A percentile compares a stretch with the other conserved stretches of the same genome.
Conservation (phyloP, 2,329 filamentous ascomycete genomes). For the Penicillium vulpinum region DNA sequence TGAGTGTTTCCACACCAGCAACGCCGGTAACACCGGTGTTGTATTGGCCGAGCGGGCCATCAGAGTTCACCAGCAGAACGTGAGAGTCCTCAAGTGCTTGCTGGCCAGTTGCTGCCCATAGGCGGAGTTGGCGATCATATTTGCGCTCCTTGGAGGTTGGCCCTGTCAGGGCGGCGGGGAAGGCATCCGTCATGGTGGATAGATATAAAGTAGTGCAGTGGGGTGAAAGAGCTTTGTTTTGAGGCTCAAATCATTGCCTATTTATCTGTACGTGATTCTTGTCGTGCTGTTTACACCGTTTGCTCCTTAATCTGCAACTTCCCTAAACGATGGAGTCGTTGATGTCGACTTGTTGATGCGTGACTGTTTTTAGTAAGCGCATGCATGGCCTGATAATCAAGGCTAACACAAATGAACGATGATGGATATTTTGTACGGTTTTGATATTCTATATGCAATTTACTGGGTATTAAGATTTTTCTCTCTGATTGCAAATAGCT, state of each 20-base stretch:
- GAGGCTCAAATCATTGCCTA: not conserved
- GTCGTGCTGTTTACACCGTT: not conserved
- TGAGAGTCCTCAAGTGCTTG: constrained; percentile 85
- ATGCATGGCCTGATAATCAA: not conserved
- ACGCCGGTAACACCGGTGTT: constrained; percentile 66
- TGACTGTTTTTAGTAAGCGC: constrained; percentile 6
- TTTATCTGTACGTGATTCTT: not conserved
- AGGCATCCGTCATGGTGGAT: constrained; percentile 38
- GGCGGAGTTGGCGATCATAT: constrained; percentile 90
- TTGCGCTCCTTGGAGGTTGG: constrained; percentile 68
- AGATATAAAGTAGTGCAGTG: constrained; percentile 5
- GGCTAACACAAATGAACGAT: not conserved
- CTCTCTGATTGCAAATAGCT: not conserved
- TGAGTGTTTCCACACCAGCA: constrained; percentile 85
- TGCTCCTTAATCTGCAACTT: not conserved
- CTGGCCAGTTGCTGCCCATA: constrained; percentile 94
- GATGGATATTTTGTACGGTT: not conserved
- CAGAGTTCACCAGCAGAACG: constrained; percentile 83
- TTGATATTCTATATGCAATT: not conserved
- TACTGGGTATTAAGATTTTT: not conserved
- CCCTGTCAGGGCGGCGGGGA: constrained; percentile 40
- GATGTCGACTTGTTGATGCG: constrained; percentile 3
- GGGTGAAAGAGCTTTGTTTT: not conserved
- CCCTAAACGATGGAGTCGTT: not conserved
- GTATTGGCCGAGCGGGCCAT: constrained; percentile 39